Base-by-base conservation (phyloP, 1,284 basidiomycete genomes). In the Ceratobasidium sp. region DNA sequence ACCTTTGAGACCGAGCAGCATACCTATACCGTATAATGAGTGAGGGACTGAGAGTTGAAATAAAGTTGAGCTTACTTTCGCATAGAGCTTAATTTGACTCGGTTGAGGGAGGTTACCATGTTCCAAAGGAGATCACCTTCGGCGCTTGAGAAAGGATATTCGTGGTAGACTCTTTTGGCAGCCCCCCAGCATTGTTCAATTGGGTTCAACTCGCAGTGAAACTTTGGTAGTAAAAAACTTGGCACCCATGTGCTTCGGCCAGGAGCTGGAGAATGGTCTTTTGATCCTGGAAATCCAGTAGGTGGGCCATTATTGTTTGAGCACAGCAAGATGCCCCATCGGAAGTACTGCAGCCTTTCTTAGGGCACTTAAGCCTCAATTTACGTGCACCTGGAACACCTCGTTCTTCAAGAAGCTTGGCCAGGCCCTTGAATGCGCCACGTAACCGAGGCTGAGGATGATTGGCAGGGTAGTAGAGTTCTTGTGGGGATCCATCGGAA, bases 341-440 rank as follows among this genome's bases (percentile, higher is more conserved):
- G 0, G 33, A 33, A 33, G 23, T 26, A 9, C 44, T 42, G 56
- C 78, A 79, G 39, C 78, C 78, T 3, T 64, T 72, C 26, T 67
- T 42, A 26, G 66, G 46, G 46, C 72, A 75, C 39, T 51, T 5
- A 85, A 81, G 71, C 60, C 39, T 73, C 26, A 73, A 60, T 40
- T 73, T 73, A 40, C 58, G 42, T 28, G 64, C 64, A 51, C 40
- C 20, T 12, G 64, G 61, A n/a, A 67, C 39, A 7, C 84, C 83
- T 10, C 82, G 80, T 75, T 86, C 85, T 1, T 66, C 12, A 13
- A 86, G 79, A 28, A 86, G 84, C 1, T 71, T 6, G 63, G 84
- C 81, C 83, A 85, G 85, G 5, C 86, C 85, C 77, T 86, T 86
- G 80, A 86, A 86, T 81, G 81, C 82, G 12, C 84, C 83, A 5